Percentiles rank a stretch among this genome's conserved stretches.
Evolutionary conservation across 2,329 filamentous ascomycete genomes (phyloP).

Genomic region (Sporothrix inflata): DNA sequence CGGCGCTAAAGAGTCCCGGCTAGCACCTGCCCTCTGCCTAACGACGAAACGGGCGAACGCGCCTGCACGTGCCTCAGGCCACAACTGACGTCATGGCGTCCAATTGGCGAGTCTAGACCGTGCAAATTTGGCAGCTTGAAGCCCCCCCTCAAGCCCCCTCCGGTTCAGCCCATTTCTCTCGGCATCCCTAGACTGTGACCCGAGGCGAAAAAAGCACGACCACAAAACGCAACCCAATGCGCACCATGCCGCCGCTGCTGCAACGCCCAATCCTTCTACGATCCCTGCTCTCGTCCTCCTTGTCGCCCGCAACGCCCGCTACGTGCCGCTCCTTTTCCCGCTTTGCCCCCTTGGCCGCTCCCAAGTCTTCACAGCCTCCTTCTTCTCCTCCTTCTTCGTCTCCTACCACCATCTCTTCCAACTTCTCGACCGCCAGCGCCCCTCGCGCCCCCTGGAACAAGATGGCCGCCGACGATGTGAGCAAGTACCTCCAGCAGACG

Average conservation of each 20-base stretch:
- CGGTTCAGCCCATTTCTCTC: constrained; percentile 9
- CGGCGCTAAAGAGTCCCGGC: neutral
- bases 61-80: neutral
- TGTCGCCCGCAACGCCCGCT: neutral
- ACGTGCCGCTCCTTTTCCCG: neutral
- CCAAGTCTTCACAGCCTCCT: neutral
- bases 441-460: constrained; percentile 8
- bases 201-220: neutral
- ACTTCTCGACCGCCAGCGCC: neutral
- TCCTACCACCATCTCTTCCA: neutral
- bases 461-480: constrained; percentile 46
- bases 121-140: neutral
- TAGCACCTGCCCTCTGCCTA: neutral
- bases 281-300: neutral
- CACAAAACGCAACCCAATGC: neutral
- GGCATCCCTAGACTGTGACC: neutral
- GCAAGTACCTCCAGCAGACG: constrained; percentile 62
- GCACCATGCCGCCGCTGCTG: constrained; percentile 14
- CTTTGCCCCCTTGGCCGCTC: neutral
- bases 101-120: neutral
- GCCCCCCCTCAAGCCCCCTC: neutral
- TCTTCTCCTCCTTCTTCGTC: neutral
- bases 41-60: neutral
- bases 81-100: neutral
- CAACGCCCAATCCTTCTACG: neutral